Percentiles rank a stretch among this genome's conserved stretches.
Conservation (phyloP, 192 early-diverging fungal genomes). For the Backusella parvicylindrica region DNA sequence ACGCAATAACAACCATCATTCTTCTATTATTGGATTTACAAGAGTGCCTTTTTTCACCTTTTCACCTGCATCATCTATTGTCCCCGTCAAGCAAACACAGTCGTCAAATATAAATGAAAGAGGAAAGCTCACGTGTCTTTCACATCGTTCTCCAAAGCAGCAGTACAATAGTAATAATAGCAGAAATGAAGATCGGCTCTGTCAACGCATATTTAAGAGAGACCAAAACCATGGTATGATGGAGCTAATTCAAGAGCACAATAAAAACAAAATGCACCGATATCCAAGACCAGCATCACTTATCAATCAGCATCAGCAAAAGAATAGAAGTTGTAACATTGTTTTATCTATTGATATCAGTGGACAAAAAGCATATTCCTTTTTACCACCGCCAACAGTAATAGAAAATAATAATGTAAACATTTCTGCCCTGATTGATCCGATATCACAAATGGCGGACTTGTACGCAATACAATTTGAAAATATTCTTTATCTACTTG, state of each 20-base stretch:
- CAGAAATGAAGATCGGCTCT: neutral
- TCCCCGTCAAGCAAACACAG: neutral
- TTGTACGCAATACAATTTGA: neutral
- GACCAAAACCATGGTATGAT: neutral
- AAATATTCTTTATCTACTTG: neutral
- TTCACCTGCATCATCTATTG: slow-evolving; percentile 2
- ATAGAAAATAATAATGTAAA: neutral
- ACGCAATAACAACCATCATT: neutral
- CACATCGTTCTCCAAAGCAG: neutral
- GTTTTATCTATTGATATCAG: neutral
- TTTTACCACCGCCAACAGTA: neutral
- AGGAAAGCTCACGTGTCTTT: neutral
- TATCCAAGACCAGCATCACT: neutral
- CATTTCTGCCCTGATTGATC: neutral
- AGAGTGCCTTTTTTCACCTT: neutral
- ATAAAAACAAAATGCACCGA: neutral
- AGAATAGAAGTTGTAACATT: neutral
- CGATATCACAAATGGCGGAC: neutral
- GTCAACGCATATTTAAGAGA: neutral
- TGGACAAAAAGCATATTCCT: neutral
- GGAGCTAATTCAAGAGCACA: neutral
- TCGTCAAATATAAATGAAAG: neutral
- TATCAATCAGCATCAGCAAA: neutral
- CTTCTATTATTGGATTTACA: neutral
- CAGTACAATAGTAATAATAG: neutral